Conservation (phyloP, 345 rosid species). For the Gossypium anomalum region DNA sequence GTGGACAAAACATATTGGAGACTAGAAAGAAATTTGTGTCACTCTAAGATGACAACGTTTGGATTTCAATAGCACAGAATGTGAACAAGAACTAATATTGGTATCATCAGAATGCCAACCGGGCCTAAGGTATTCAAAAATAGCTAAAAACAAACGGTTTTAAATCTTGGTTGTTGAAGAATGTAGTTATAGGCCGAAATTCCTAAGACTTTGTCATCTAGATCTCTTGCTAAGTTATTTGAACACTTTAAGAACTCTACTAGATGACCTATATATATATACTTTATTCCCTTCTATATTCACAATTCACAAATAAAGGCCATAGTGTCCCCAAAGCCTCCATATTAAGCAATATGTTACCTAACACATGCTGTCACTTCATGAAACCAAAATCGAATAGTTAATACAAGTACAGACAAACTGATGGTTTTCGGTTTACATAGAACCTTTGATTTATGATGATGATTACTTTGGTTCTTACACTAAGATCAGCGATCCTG, state of each 20-base stretch:
- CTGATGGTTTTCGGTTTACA: neutral
- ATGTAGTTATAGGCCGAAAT: neutral
- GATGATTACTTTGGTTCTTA: neutral
- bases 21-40: neutral
- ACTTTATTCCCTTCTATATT: neutral
- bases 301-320: neutral
- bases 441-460: neutral
- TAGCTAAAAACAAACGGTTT: neutral
- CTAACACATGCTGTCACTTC: neutral
- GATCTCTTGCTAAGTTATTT: neutral
- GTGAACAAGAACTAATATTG: conserved; percentile 7
- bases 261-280: neutral
- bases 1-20: conserved; percentile 12
- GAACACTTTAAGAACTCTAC: neutral
- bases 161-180: neutral
- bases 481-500: neutral
- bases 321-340: neutral
- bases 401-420: too few species aligned
- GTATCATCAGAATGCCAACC: neutral
- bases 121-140: neutral
- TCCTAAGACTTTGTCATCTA: neutral
- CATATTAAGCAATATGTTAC: neutral
- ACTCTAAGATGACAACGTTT: conserved; percentile 17
- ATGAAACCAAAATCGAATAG: neutral
- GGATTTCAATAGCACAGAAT: conserved; percentile 12